Evolutionary conservation across 2,329 filamentous ascomycete genomes (phyloP).

Genomic region (Trichoderma brevicompactum): DNA sequence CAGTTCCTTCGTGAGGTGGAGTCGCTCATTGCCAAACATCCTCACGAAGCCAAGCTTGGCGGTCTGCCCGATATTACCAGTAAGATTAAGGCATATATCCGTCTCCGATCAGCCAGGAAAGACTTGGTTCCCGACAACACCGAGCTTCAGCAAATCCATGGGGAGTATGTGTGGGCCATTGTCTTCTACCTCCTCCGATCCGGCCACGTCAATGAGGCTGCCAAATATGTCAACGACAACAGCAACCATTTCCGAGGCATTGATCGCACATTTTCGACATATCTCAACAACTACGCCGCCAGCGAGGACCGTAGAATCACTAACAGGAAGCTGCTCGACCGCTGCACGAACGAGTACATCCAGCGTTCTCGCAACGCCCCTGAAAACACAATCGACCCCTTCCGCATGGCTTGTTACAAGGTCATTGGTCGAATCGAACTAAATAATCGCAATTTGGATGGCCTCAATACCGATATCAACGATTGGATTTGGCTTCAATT

Average conservation of each 20-base stretch:
- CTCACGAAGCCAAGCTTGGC: slow-evolving; percentile 85
- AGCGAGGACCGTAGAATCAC: slow-evolving; percentile 74
- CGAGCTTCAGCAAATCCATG: slow-evolving; percentile 76
- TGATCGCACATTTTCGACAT: slow-evolving; percentile 86
- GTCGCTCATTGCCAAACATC: slow-evolving; percentile 76
- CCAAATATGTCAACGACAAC: slow-evolving; percentile 81
- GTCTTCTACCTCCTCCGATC: slow-evolving; percentile 90
- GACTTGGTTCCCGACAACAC: slow-evolving; percentile 82
- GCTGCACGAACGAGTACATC: slow-evolving; percentile 87
- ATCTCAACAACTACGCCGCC: slow-evolving; percentile 81
- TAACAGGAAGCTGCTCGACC: slow-evolving; percentile 77
- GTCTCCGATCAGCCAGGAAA: slow-evolving; percentile 77
- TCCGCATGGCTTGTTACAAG: slow-evolving; percentile 97
- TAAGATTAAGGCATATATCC: slow-evolving; percentile 91
- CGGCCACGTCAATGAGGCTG: slow-evolving; percentile 82
- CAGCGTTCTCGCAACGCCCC: slow-evolving; percentile 83
- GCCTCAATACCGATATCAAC: slow-evolving; percentile 66
- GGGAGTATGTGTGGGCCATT: slow-evolving; percentile 90
- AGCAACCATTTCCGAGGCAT: slow-evolving; percentile 82
- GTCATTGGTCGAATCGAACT: slow-evolving; percentile 82
- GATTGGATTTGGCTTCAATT: slow-evolving; percentile 76
- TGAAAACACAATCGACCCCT: slow-evolving; percentile 88
- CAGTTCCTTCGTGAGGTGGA: slow-evolving; percentile 81
- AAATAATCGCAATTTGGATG: slow-evolving; percentile 65
- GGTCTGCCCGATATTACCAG: slow-evolving; percentile 86